Evolutionary conservation across 164 flowering plant species (phyloP).

Genomic region (Liquidambar formosana): DNA sequence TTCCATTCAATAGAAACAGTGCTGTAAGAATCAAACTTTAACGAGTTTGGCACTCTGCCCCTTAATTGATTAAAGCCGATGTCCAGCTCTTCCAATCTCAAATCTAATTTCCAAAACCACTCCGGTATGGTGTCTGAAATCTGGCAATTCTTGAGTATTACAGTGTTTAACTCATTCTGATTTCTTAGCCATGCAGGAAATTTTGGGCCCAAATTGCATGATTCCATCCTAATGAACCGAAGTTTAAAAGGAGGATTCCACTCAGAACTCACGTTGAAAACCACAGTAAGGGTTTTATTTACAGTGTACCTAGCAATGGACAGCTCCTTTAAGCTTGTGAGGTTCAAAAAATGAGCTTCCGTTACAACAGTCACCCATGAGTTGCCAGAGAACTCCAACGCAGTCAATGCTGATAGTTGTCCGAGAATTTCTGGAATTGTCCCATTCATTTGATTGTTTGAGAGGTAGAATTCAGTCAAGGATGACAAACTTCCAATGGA

Average conservation of each 20-base stretch:
- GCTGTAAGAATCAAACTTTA: not conserved
- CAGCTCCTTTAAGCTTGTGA: constrained; percentile 3
- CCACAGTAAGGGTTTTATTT: not conserved
- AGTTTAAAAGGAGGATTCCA: not conserved
- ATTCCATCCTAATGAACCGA: not conserved
- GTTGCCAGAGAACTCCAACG: constrained; percentile 6
- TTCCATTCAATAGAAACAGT: not conserved
- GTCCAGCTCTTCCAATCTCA: not conserved
- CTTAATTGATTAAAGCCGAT: not conserved
- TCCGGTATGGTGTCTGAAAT: not conserved
- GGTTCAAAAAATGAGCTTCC: constrained; percentile 19
- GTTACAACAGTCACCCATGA: constrained; percentile 15
- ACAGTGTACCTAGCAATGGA: not conserved
- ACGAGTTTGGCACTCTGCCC: not conserved
- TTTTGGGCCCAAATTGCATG: not conserved
- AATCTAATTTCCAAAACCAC: not conserved
- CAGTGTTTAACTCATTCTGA: not conserved
- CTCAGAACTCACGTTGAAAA: not conserved
- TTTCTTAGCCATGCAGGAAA: not conserved
- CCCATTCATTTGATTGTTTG: constrained; percentile 13
- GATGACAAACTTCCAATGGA: constrained; percentile 4
- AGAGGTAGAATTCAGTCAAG: constrained; percentile 1
- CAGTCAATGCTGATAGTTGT: constrained; percentile 8
- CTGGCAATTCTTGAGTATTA: not conserved
- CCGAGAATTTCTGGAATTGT: constrained; percentile 18